Conservation (phyloP, 2,329 filamentous ascomycete genomes). For the Ophiostoma sp. region DNA sequence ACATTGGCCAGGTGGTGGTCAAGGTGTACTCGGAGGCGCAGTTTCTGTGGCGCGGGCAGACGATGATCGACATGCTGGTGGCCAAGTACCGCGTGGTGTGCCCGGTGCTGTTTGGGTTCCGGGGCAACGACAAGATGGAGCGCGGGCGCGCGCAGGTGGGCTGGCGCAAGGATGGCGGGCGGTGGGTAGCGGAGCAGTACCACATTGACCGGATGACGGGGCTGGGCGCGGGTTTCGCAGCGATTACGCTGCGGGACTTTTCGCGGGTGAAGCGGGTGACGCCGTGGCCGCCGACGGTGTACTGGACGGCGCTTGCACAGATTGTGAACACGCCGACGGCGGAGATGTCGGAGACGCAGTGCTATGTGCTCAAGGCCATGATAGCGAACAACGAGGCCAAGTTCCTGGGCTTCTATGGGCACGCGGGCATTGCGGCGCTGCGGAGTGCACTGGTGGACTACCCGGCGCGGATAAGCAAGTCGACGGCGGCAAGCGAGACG, state of each 20-base stretch:
- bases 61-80: slow-evolving; percentile 69
- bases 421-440: slow-evolving; percentile 65
- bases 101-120: slow-evolving; percentile 79
- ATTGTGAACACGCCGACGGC: slow-evolving; percentile 69
- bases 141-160: slow-evolving; percentile 63
- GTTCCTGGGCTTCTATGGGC: slow-evolving; percentile 77
- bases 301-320: slow-evolving; percentile 72
- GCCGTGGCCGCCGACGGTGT: slow-evolving; percentile 71
- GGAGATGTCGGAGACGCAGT: slow-evolving; percentile 68
- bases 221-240: slow-evolving; percentile 75
- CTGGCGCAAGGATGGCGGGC: slow-evolving; percentile 60
- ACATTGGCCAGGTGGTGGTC: slow-evolving; percentile 64
- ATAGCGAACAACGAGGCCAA: slow-evolving; percentile 67
- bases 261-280: slow-evolving; percentile 62
- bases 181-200: slow-evolving; percentile 61
- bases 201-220: slow-evolving; percentile 81
- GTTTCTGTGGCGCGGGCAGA: slow-evolving; percentile 58
- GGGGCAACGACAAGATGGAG: slow-evolving; percentile 67
- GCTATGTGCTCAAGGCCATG: slow-evolving; percentile 64
- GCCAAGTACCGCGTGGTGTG: slow-evolving; percentile 78
- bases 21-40: slow-evolving; percentile 61
- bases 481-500: slow-evolving; percentile 47
- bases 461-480: slow-evolving; percentile 49
- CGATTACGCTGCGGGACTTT: slow-evolving; percentile 78
- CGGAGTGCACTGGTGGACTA: slow-evolving; percentile 68